These are phyloP conservation scores for Butyriboletus loyo DNA, from an alignment of 768 basidiomycete species.

Conservation along the genomic window DNA sequence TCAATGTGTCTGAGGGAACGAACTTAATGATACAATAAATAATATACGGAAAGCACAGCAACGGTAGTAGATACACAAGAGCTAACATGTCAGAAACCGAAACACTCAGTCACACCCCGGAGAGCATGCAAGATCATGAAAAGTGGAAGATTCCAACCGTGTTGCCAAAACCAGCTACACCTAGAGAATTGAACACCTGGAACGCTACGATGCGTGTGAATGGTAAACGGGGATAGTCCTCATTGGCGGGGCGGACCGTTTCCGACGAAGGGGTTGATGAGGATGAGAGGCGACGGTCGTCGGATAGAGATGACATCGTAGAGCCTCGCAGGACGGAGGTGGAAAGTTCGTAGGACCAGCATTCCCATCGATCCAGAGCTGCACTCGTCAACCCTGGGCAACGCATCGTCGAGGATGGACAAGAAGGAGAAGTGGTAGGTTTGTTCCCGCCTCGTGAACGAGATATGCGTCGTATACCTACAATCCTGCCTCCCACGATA, in stretches of 20 bases:
- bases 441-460: conserved; percentile 38
- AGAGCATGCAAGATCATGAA: conserved; percentile 13
- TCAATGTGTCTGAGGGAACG: neutral
- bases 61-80: conserved; percentile 17
- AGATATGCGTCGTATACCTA: conserved; percentile 70
- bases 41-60: conserved; percentile 12
- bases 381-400: conserved; percentile 52
- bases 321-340: conserved; percentile 48
- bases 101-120: neutral
- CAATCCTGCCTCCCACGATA: conserved; percentile 47
- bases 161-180: conserved; percentile 76
- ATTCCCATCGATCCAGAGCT: conserved; percentile 77
- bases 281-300: conserved; percentile 12
- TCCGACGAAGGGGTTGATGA: neutral
- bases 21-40: conserved; percentile 26
- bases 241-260: neutral
- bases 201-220: conserved; percentile 76
- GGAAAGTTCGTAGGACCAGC: conserved; percentile 73
- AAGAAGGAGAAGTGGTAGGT: conserved; percentile 9
- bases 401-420: conserved; percentile 11
- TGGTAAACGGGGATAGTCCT: conserved; percentile 56
- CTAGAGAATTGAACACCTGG: conserved; percentile 45
- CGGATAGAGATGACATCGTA: conserved; percentile 46
- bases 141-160: conserved; percentile 39
- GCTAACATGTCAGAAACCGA: neutral